phyloP scores from a whole-genome alignment of 495 filamentous ascomycete species.

The Zalerion maritima region DNA sequence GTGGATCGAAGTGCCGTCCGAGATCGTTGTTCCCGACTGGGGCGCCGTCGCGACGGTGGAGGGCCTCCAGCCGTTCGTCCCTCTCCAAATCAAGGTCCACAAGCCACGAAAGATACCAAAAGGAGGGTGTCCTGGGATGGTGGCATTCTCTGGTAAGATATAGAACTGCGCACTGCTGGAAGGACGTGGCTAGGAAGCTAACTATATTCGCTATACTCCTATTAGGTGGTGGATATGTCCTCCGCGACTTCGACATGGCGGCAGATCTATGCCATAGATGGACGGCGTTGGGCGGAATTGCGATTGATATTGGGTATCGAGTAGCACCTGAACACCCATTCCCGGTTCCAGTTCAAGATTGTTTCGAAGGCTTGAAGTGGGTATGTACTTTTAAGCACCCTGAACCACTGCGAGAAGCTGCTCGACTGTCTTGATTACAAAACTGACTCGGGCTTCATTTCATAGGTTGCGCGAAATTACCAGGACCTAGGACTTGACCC shows the following conservation, averaged over 20 bases:
- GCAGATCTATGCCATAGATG: slow-evolving; percentile 14
- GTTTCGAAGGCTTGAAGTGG: slow-evolving; percentile 35
- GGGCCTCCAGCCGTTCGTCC: too few species aligned
- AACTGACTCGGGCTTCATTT: not conserved
- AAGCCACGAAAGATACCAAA: slow-evolving; percentile 10
- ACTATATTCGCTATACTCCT: too few species aligned
- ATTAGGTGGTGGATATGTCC: slow-evolving; percentile 29
- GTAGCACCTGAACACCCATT: slow-evolving; percentile 32
- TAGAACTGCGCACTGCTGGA: too few species aligned
- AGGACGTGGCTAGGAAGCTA: too few species aligned
- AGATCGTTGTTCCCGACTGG: too few species aligned
- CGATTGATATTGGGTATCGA: slow-evolving; percentile 29
- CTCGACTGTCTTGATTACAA: not conserved
- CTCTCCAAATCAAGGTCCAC: too few species aligned
- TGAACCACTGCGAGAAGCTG: too few species aligned
- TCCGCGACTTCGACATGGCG: slow-evolving; percentile 20
- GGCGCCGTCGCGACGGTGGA: too few species aligned
- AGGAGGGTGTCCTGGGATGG: slow-evolving; percentile 19
- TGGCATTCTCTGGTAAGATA: slow-evolving; percentile 24
- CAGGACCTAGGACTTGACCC: slow-evolving; percentile 19
- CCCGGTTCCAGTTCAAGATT: slow-evolving; percentile 27
- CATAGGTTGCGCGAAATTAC: slow-evolving; percentile 18
- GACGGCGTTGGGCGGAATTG: slow-evolving; percentile 16
- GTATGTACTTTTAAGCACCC: too few species aligned
- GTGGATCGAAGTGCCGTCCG: too few species aligned